Conservation (phyloP, 495 filamentous ascomycete species). For the Tuber borchii region DNA sequence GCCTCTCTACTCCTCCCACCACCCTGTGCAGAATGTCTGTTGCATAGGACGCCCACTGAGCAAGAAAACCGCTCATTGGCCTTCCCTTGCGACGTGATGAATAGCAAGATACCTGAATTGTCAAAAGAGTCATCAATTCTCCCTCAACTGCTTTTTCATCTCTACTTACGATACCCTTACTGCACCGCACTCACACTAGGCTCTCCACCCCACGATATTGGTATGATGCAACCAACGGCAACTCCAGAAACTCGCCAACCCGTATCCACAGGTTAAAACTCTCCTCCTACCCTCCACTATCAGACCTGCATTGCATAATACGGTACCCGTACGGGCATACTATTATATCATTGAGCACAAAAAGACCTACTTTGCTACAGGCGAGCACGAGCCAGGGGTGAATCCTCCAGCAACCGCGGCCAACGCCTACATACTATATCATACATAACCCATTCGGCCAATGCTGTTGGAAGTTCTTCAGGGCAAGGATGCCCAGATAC, state of each 20-base stretch:
- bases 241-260: background rate
- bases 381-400: background rate
- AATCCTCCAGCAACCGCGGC: background rate
- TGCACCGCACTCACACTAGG: background rate
- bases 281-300: background rate
- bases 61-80: background rate
- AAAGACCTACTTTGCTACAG: background rate
- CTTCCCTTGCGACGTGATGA: background rate
- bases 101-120: background rate
- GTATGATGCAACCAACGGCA: background rate
- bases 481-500: background rate
- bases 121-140: background rate
- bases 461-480: background rate
- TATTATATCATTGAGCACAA: background rate
- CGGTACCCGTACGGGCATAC: background rate
- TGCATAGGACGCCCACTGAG: background rate
- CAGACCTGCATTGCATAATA: background rate
- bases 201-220: background rate
- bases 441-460: too few species aligned
- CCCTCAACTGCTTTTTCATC: background rate
- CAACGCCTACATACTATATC: background rate
- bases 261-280: background rate
- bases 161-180: background rate
- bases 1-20: background rate
- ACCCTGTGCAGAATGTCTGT: background rate